phyloP scores from a whole-genome alignment of 331 rosid species.

The Cydonia oblonga region DNA sequence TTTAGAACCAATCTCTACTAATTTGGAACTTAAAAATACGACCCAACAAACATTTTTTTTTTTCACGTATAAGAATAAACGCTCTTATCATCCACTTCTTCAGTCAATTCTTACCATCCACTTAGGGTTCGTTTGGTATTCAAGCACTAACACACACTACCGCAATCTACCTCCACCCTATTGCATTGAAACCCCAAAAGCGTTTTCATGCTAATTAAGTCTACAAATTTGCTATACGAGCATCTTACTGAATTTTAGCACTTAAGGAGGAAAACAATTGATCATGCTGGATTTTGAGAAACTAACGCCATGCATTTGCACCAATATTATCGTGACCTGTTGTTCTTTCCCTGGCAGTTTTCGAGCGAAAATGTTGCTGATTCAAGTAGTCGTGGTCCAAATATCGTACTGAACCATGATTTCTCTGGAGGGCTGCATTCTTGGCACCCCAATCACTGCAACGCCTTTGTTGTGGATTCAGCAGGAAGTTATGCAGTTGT shows the following conservation, averaged over 20 bases:
- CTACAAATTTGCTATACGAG: too few species aligned
- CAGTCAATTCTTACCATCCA: too few species aligned
- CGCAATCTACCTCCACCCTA: too few species aligned
- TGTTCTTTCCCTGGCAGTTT: slow-evolving; percentile 23
- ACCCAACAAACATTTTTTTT: too few species aligned
- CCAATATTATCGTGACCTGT: background rate
- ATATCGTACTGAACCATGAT: slow-evolving; percentile 66
- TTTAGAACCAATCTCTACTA: too few species aligned
- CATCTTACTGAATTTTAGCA: background rate
- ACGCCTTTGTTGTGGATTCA: slow-evolving; percentile 36
- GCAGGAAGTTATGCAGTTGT: slow-evolving; percentile 50
- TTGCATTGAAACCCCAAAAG: too few species aligned
- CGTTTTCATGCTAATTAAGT: too few species aligned
- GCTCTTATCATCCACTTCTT: too few species aligned
- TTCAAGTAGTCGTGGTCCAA: slow-evolving; percentile 18
- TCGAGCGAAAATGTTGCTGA: slow-evolving; percentile 16
- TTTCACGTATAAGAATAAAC: too few species aligned
- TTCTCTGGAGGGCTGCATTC: slow-evolving; percentile 62
- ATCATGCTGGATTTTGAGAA: background rate
- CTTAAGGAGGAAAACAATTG: background rate
- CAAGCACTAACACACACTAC: too few species aligned
- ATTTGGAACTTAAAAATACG: too few species aligned
- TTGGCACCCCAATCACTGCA: slow-evolving; percentile 70
- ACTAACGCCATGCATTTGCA: background rate
- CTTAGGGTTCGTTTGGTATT: too few species aligned